These are phyloP conservation scores for Ceratobasidium sp. DNA, from an alignment of 1,284 basidiomycete species.

Conservation along the genomic window DNA sequence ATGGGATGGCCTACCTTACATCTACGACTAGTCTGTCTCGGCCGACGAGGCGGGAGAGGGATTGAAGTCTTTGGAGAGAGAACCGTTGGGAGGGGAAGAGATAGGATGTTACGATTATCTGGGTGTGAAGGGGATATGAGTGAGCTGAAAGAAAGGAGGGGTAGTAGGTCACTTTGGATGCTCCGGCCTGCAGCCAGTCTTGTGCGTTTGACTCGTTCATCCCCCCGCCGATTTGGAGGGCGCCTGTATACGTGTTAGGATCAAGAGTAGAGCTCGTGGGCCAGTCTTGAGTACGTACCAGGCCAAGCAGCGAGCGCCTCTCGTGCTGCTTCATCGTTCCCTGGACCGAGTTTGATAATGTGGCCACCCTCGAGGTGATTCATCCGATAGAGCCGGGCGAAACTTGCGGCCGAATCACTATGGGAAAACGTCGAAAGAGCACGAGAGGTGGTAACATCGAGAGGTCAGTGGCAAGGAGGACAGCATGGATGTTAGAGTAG, in stretches of 20 bases:
- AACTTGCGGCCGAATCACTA: constrained; percentile 85
- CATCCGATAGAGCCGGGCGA: constrained; percentile 79
- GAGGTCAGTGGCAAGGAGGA: too few species aligned
- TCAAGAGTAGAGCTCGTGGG: neutral
- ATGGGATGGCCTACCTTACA: constrained; percentile 72
- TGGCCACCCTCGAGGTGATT: constrained; percentile 86
- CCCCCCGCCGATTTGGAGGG: constrained; percentile 93
- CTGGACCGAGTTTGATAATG: constrained; percentile 94
- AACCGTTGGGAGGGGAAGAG: constrained; percentile 89
- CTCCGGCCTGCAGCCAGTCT: constrained; percentile 89
- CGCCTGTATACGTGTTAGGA: constrained; percentile 57
- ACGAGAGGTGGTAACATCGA: neutral
- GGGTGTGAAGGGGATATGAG: constrained; percentile 10
- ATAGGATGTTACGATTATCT: constrained; percentile 98
- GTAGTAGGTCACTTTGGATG: constrained; percentile 78
- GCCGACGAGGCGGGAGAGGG: constrained; percentile 74
- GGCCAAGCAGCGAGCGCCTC: constrained; percentile 88
- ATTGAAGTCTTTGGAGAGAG: constrained; percentile 74
- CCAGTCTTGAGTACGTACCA: constrained; percentile 56
- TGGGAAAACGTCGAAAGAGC: constrained; percentile 22
- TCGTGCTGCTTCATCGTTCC: constrained; percentile 87
- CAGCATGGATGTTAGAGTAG: neutral
- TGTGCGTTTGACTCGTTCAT: constrained; percentile 84
- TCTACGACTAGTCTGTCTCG: constrained; percentile 94
- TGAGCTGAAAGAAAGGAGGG: constrained; percentile 12